phyloP scores from a whole-genome alignment of 106 monocot genomes.

The Ottelia alismoides region DNA sequence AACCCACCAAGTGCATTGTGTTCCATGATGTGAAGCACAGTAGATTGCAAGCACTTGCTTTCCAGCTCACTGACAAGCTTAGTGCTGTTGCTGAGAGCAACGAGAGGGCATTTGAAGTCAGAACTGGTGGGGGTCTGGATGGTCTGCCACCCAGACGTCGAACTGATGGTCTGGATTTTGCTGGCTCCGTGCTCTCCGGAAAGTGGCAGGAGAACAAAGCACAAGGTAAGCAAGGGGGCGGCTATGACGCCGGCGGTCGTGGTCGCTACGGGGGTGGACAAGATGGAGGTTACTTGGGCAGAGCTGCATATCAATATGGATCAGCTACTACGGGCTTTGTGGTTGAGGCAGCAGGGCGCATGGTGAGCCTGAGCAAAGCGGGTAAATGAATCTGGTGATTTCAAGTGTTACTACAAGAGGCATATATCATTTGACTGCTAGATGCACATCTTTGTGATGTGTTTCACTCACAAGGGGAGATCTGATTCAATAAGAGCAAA shows the following conservation, averaged over 20 bases:
- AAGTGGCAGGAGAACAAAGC: constrained; percentile 72
- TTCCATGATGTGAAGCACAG: constrained; percentile 73
- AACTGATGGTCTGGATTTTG: constrained; percentile 47
- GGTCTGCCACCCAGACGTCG: constrained; percentile 54
- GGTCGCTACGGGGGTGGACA: constrained; percentile 9
- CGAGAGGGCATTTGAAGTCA: constrained; percentile 74
- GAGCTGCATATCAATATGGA: no score
- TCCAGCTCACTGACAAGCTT: constrained; percentile 90
- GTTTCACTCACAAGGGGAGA: constrained; percentile 9
- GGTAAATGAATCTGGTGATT: no score
- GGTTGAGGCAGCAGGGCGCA: constrained; percentile 25
- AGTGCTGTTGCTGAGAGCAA: constrained; percentile 72
- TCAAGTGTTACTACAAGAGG: no score
- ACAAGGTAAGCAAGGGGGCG: constrained; percentile 32
- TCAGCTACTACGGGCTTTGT: constrained; percentile 19
- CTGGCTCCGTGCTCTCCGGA: constrained; percentile 21
- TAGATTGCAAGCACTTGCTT: constrained; percentile 68
- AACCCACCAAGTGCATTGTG: constrained; percentile 64
- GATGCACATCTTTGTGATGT: no score
- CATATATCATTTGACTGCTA: no score
- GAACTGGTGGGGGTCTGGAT: constrained; percentile 77
- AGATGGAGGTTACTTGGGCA: constrained; percentile 10
- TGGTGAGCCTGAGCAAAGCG: constrained; percentile 63
- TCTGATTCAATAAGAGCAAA: no score
- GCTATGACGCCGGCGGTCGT: constrained; percentile 24